Base-by-base conservation (phyloP, 1,139 yeast genomes). In the Yamadazyma trypodendri region DNA sequence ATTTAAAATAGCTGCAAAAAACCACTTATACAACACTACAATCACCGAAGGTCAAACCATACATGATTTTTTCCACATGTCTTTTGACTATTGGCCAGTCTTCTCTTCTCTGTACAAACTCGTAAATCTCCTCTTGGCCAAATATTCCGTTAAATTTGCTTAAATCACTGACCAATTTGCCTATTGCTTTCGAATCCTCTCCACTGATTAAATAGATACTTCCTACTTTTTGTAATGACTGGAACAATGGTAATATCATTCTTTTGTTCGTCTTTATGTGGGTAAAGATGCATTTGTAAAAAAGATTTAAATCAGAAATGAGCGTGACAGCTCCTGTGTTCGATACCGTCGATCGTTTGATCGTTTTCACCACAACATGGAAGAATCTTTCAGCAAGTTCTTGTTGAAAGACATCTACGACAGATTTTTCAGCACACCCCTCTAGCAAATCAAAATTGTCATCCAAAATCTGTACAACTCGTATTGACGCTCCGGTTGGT, bases 51-150 rank as follows among this genome's bases (percentile, higher is more conserved):
- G 92, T 88, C 40, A 89, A 72, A 0, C 98, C 98, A 54, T 89
- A 92, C 82, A 92, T 86, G n/a, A 87, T 92, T 56, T 84, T 87
- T 57, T 92, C 97, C 5, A 92, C 97, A 41, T 85, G 88, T 44
- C 72, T 71, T 48, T 78, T 80, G 29, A 92, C 86, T 32, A 68
- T 55, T 0, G 75, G 61, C 98, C 98, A 92, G 55, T 92, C 98
- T 33, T 81, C 76, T 40, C 98, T 69, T 44, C 95, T 69, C 51
- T 86, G 92, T 3, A 89, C 95, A 64, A 90, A 86, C 54, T 89
- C 96, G 53, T 87, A 85, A 20, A 92, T 84, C 51, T 92, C 98
- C 51, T 92, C 98, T 36, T 95, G 96, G 28, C 83, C 79, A 56
- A 92, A 84, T 6, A 90, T 80, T 2, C 97, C 97, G 48, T 89